These are phyloP conservation scores for Umbilicus rupestris DNA, from an alignment of 164 flowering plant genomes.

Conservation along the genomic window DNA sequence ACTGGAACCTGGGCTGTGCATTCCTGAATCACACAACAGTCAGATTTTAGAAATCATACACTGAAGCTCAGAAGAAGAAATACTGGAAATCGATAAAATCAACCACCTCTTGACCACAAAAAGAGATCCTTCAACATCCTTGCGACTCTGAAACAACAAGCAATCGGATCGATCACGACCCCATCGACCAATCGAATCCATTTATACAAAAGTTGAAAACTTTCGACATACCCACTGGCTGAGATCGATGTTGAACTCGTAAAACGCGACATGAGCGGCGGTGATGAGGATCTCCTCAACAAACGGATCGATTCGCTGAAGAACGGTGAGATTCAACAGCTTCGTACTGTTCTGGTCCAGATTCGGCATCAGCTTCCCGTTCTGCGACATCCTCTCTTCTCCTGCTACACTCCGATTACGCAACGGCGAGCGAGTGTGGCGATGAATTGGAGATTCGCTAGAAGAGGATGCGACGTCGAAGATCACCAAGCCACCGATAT, in stretches of 20 bases:
- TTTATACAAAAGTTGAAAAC: not conserved
- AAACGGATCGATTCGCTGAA: slow-evolving; percentile 76
- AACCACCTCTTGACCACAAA: slow-evolving; percentile 4
- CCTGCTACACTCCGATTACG: not conserved
- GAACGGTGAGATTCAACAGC: slow-evolving; percentile 79
- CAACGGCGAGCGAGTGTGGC: not conserved
- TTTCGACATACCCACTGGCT: slow-evolving; percentile 62
- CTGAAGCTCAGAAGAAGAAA: not conserved
- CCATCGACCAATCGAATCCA: not conserved
- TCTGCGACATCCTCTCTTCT: slow-evolving; percentile 38
- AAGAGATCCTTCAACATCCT: slow-evolving; percentile 12
- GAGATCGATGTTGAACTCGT: slow-evolving; percentile 76
- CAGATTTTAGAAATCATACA: not conserved
- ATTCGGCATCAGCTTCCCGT: slow-evolving; percentile 75
- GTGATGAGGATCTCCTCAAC: slow-evolving; percentile 85
- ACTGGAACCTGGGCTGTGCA: slow-evolving; percentile 80
- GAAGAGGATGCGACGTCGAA: not conserved
- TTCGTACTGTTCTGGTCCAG: slow-evolving; percentile 77
- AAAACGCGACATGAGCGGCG: slow-evolving; percentile 86
- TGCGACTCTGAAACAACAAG: slow-evolving; percentile 1
- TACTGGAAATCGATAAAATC: not conserved
- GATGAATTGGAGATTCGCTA: not conserved
- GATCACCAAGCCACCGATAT: not conserved
- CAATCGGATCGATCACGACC: slow-evolving; percentile 8
- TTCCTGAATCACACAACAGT: slow-evolving; percentile 36